phyloP scores from a whole-genome alignment of 169 alveolate genomes.

The Theileria annulata region DNA sequence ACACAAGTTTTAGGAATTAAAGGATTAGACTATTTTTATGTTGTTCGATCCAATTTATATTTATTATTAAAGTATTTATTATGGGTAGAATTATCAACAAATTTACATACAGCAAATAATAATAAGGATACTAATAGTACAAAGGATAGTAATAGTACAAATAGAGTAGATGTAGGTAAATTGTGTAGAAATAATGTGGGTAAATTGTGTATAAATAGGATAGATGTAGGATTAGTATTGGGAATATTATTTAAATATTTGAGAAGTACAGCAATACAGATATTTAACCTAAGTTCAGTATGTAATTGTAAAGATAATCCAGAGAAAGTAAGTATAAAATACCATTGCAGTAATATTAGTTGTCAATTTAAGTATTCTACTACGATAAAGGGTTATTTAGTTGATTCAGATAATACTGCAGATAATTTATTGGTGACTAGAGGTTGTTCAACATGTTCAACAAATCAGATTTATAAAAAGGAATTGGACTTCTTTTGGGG shows the following conservation, averaged over 20 bases:
- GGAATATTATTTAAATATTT: constrained; percentile 27
- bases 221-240: background rate
- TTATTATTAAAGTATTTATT: constrained; percentile 30
- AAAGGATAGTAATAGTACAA: background rate
- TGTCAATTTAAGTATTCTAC: background rate
- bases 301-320: constrained; percentile 3
- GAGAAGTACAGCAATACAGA: constrained; percentile 34
- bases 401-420: constrained; percentile 11
- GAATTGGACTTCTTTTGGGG: constrained; percentile 62
- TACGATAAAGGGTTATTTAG: background rate
- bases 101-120: constrained; percentile 1
- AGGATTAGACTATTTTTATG: constrained; percentile 10
- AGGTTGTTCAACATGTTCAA: constrained; percentile 37
- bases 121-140: no score
- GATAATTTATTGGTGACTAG: constrained; percentile 28
- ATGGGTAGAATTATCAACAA: constrained; percentile 36
- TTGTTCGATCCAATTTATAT: constrained; percentile 43
- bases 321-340: constrained; percentile 32
- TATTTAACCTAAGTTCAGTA: constrained; percentile 6
- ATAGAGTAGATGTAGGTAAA: background rate
- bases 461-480: constrained; percentile 36
- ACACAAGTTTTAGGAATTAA: constrained; percentile 21
- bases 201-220: background rate
- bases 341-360: constrained; percentile 23
- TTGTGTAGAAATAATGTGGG: background rate